Percentiles rank a stretch among this genome's conserved stretches.
Evolutionary conservation across 75 land plant species (phyloP).

Genomic region (Pinus taeda): DNA sequence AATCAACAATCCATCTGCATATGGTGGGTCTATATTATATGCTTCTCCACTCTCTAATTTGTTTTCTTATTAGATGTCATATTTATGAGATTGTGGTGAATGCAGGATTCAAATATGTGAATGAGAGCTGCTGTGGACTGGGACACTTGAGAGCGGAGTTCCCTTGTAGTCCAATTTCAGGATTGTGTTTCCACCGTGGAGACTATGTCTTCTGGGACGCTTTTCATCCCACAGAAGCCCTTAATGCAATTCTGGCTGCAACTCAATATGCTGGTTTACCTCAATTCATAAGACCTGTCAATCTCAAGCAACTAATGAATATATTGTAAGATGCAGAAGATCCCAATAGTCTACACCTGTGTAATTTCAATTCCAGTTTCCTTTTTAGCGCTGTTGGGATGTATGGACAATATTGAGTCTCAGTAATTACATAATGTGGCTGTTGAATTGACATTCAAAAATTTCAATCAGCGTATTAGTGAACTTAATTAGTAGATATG

Average conservation of each 20-base stretch:
- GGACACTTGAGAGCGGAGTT: constrained; percentile 14
- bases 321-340: not conserved
- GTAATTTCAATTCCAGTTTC: no score
- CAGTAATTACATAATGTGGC: no score
- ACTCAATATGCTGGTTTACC: not conserved
- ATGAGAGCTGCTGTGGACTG: constrained; percentile 23
- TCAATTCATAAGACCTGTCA: constrained; percentile 9
- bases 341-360: no score
- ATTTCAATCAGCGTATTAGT: no score
- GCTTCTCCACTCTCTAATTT: not conserved
- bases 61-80: not conserved
- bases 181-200: not conserved
- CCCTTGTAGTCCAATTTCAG: constrained; percentile 9
- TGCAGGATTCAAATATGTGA: constrained; percentile 43
- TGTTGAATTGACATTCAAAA: no score
- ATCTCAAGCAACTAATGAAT: constrained; percentile 7
- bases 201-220: constrained; percentile 14
- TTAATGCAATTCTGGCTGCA: constrained; percentile 2
- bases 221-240: constrained; percentile 12
- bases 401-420: no score
- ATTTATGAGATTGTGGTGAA: constrained; percentile 14
- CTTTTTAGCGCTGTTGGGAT: no score
- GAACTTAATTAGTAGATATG: not conserved
- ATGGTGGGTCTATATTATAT: not conserved
- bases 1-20: not conserved